Base-by-base conservation (phyloP, 371 early-diverging fungal species). In the Parasitella parasitica region DNA sequence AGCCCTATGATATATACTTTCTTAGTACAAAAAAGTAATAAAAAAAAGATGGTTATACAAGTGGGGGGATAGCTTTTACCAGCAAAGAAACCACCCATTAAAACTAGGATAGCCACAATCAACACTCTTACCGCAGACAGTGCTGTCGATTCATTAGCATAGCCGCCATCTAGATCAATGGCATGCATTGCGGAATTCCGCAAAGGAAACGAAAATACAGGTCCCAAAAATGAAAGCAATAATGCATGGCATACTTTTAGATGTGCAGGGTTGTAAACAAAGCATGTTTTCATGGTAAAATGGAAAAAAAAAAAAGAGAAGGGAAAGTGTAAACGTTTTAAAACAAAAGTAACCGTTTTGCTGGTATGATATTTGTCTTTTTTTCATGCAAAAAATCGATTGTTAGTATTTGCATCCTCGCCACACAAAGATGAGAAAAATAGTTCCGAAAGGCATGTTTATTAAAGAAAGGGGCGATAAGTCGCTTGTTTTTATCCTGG, bases 1-100 rank as follows among this genome's bases (percentile, higher is more conserved):
- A 94, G 67, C 9, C 94, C 91, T 91, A 32, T 15, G 34, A 46
- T 48, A 3, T 56, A 39, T 16, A 15, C 0, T n/a, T n/a, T n/a
- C n/a, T n/a, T n/a, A n/a, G n/a, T n/a, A n/a, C n/a, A n/a, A n/a
- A n/a, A n/a, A n/a, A 18, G 24, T 41, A 13, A 7, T 56, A 13
- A 2, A 39, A 2, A 12, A 54, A 16, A 13, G 4, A 27, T 7
- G 27, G 35, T 32, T 32, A 32, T 11, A 32, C 22, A 28, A 9
- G n/a, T n/a, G n/a, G n/a, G n/a, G n/a, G n/a, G n/a, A n/a, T n/a
- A n/a, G n/a, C 43, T 32, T 13, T 24, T 60, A 66, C 66, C 66
- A 22, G 66, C 66, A 61, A 66, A 66, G 30, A 66, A 56, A 18
- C 66, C 66, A 2, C 66, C 66, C 32, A 37, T 27, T 3, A 66